phyloP scores from a whole-genome alignment of 2,329 filamentous ascomycete species.

The Colletotrichum spaethianum region DNA sequence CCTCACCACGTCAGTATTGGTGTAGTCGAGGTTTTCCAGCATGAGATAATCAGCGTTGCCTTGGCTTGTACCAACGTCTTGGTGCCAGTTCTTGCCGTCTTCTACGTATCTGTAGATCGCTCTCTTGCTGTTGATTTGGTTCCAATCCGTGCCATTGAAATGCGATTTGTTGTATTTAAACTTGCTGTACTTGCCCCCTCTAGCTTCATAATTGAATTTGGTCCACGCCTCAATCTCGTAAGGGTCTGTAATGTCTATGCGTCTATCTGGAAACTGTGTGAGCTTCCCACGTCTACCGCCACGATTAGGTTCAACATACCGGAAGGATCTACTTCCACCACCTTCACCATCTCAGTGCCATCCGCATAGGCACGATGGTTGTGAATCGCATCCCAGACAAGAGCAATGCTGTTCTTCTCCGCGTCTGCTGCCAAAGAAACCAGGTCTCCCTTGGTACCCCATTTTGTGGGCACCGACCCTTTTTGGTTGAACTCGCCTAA shows the following conservation, averaged over 20 bases:
- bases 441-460: conserved; percentile 36
- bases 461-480: conserved; percentile 37
- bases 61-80: conserved; percentile 34
- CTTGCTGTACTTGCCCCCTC: conserved; percentile 37
- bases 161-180: conserved; percentile 39
- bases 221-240: conserved; percentile 40
- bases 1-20: conserved; percentile 33
- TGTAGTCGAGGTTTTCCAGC: conserved; percentile 39
- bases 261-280: conserved; percentile 22
- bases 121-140: conserved; percentile 34
- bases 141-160: conserved; percentile 40
- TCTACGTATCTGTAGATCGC: conserved; percentile 38
- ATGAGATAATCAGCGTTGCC: conserved; percentile 39
- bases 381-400: conserved; percentile 38
- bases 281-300: neutral
- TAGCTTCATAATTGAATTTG: conserved; percentile 29
- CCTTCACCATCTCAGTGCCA: conserved; percentile 35
- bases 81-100: conserved; percentile 39
- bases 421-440: conserved; percentile 22
- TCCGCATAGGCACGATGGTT: conserved; percentile 40
- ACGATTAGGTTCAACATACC: neutral
- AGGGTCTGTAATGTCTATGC: conserved; percentile 30
- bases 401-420: conserved; percentile 24
- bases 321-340: conserved; percentile 31
- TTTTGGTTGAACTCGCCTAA: conserved; percentile 39